These are phyloP conservation scores for Thalia dealbata DNA, from an alignment of 176 grass and related monocot genomes.

Conservation along the genomic window DNA sequence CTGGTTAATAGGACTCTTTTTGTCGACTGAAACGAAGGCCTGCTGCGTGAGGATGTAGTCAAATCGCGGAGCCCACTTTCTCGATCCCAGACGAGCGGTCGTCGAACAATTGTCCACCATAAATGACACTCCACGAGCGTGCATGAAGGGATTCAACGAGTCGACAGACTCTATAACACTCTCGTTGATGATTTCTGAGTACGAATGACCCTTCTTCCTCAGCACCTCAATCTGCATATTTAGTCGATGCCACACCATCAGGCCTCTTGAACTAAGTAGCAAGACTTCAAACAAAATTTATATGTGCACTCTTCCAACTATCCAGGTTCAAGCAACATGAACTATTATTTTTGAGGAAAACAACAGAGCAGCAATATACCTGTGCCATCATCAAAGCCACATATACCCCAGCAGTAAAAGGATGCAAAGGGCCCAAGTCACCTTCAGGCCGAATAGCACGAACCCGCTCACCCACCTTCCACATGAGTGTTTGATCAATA, in stretches of 20 bases:
- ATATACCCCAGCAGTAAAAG: constrained; percentile 55
- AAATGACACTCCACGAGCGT: constrained; percentile 84
- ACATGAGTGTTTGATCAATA: constrained; percentile 68
- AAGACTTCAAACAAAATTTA: background rate
- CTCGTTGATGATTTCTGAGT: constrained; percentile 81
- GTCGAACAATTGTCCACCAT: constrained; percentile 98
- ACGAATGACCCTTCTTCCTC: constrained; percentile 75
- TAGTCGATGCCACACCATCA: background rate
- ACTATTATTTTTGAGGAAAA: background rate
- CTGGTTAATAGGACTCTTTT: constrained; percentile 47
- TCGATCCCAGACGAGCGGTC: constrained; percentile 69
- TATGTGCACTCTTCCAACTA: too few species aligned
- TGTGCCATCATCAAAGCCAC: constrained; percentile 87
- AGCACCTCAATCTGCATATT: constrained; percentile 63
- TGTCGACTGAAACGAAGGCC: constrained; percentile 50
- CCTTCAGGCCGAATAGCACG: constrained; percentile 34
- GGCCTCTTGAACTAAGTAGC: background rate
- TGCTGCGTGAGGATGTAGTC: constrained; percentile 88
- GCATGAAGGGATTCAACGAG: constrained; percentile 91
- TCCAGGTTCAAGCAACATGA: background rate
- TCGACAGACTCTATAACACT: constrained; percentile 82
- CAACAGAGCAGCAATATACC: constrained; percentile 16
- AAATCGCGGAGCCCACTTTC: constrained; percentile 86
- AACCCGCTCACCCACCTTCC: constrained; percentile 66
- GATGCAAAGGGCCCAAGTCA: constrained; percentile 38